A percentile compares a stretch with the other conserved stretches of the same genome.
phyloP scores from a whole-genome alignment of 768 basidiomycete genomes.

The Russula olivacea region DNA sequence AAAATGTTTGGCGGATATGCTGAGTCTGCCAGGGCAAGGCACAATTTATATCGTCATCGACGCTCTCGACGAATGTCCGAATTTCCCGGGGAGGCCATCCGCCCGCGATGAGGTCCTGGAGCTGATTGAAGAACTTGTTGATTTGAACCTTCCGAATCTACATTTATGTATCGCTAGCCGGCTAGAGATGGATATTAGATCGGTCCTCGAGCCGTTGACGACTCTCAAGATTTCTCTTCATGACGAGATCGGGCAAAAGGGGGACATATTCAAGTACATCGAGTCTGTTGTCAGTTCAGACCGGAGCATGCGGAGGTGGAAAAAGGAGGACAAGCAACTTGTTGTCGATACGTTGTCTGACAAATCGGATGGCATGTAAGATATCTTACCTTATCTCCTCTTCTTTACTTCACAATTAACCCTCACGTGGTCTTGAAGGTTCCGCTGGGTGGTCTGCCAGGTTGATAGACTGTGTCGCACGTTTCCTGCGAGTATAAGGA shows the following conservation, averaged over 20 bases:
- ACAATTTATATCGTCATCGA: too few relatives aligned
- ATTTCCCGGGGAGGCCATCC: too few relatives aligned
- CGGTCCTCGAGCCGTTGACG: neutral
- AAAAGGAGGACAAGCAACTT: neutral
- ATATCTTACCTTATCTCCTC: too few relatives aligned
- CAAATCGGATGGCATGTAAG: slow-evolving; percentile 13
- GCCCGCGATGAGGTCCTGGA: too few relatives aligned
- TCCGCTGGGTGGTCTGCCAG: slow-evolving; percentile 11
- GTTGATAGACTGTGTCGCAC: neutral
- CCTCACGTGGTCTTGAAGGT: neutral
- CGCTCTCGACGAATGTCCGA: too few relatives aligned
- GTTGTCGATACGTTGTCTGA: neutral
- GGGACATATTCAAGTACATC: slow-evolving; percentile 2
- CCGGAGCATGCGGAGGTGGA: slow-evolving; percentile 7
- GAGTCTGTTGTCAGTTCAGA: neutral
- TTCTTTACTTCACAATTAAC: too few relatives aligned
- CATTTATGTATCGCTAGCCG: slow-evolving; percentile 9
- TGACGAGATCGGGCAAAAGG: neutral
- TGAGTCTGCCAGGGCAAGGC: too few relatives aligned
- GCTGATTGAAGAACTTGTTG: neutral
- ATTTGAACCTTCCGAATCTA: neutral
- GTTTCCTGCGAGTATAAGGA: neutral
- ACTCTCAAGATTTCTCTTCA: slow-evolving; percentile 1
- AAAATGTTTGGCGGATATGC: too few relatives aligned
- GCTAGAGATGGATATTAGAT: slow-evolving; percentile 2